Evolutionary conservation across 129 eudicot species (phyloP).

Genomic region (Calendula officinalis): DNA sequence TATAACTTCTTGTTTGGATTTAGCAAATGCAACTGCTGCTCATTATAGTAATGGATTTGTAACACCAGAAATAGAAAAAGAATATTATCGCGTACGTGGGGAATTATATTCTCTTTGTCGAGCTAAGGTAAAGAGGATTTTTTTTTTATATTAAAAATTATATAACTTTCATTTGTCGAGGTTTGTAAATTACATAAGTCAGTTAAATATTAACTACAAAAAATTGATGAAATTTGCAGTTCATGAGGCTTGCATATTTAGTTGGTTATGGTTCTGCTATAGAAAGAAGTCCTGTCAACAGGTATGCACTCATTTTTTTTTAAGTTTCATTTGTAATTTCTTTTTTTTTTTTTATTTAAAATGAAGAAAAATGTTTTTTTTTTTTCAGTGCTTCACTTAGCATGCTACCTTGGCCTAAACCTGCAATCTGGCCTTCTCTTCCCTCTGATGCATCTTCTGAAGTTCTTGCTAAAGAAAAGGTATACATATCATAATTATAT

Average conservation of each 20-base stretch:
- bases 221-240: slow-evolving; percentile 52
- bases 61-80: slow-evolving; percentile 83
- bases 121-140: slow-evolving; percentile 56
- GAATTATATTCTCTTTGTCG: slow-evolving; percentile 84
- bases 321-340: not conserved
- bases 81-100: slow-evolving; percentile 95
- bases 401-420: slow-evolving; percentile 99
- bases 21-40: slow-evolving; percentile 71
- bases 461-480: slow-evolving; percentile 93
- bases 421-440: slow-evolving; percentile 88
- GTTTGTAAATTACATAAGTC: slow-evolving; percentile 10
- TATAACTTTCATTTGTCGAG: not conserved
- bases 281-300: slow-evolving; percentile 94
- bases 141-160: not conserved
- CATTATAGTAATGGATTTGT: slow-evolving; percentile 65
- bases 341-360: not conserved
- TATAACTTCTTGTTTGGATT: slow-evolving; percentile 80
- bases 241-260: slow-evolving; percentile 95
- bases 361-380: not conserved
- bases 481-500: slow-evolving; percentile 19
- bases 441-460: slow-evolving; percentile 83
- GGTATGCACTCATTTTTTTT: slow-evolving; percentile 38
- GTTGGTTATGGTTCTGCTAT: slow-evolving; percentile 83
- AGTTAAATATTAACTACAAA: slow-evolving; percentile 17
- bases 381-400: slow-evolving; percentile 81